Conservation (phyloP, 495 filamentous ascomycete species). For the Daldinia grandis region DNA sequence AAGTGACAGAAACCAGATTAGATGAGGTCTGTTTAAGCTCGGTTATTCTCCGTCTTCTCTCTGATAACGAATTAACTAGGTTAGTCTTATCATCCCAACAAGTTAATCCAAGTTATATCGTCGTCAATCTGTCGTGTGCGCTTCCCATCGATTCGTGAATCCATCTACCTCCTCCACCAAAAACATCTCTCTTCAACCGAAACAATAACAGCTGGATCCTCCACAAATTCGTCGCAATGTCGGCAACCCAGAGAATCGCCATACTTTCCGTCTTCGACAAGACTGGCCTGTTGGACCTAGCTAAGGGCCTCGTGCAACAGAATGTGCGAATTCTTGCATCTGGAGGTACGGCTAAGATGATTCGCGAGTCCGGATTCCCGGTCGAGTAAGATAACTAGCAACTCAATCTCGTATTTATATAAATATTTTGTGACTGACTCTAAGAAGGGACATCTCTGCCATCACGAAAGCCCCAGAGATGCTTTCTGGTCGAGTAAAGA, state of each 20-base stretch:
- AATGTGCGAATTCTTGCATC: conserved; percentile 93
- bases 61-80: background rate
- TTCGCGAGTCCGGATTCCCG: conserved; percentile 91
- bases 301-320: conserved; percentile 89
- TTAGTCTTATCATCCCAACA: conserved; percentile 10
- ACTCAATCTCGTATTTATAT: background rate
- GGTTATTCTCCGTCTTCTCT: background rate
- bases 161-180: conserved; percentile 4
- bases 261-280: conserved; percentile 99
- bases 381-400: conserved; percentile 73
- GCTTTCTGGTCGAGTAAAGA: conserved; percentile 95
- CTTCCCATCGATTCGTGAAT: conserved; percentile 13
- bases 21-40: conserved; percentile 1
- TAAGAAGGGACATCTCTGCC: conserved; percentile 84
- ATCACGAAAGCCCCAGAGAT: conserved; percentile 99
- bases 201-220: conserved; percentile 9
- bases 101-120: conserved; percentile 12
- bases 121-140: conserved; percentile 13
- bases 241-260: conserved; percentile 64
- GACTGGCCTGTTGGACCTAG: conserved; percentile 93
- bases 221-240: conserved; percentile 44
- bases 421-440: conserved; percentile 20
- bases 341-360: conserved; percentile 92
- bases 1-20: background rate
- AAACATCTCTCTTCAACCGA: background rate